Base-by-base conservation (phyloP, 148 eudicot species). In the Drosera capensis region DNA sequence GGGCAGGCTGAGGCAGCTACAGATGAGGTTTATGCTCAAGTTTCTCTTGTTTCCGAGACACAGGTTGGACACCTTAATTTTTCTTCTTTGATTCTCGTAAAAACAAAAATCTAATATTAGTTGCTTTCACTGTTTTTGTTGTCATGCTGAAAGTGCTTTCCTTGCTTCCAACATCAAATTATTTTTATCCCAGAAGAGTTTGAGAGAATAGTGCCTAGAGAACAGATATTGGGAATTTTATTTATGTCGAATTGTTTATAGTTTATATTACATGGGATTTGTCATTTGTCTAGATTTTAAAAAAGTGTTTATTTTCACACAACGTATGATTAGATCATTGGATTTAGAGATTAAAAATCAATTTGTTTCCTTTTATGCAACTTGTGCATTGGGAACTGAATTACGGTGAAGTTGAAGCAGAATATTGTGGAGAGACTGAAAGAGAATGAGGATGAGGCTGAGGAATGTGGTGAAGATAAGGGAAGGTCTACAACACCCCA, bases 11-110 rank as follows among this genome's bases (percentile, higher is more conserved):
- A 80, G 64, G 68, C 67, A 29, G 78, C 74, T 49, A 85, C 76
- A 22, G 99, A 90, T 64, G 95, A 90, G 68, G 94, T 85, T 58
- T 90, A 69, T 76, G 88, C 88, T 8, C 87, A 79, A 64, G 88
- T 90, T 43, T 75, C 94, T 46, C 74, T 90, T 44, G 51, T 81
- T 68, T 85, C 82, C 23, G 95, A 84, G 31, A 51, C 56, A 59
- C 85, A 81, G 87, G 99, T 90, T 48, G 20, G 65, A 1, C n/a
- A 0, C 22, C 3, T 13, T 24, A 16, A 52, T 52, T 52, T 25
- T 42, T 14, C 43, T 7, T 39, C 43, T 14, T 29, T 29, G 8
- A 12, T 5, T 29, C 35, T 12, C 35, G 12, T 29, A 5, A 0
- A 5, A 29, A 12, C 7, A n/a, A n/a, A 29, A 29, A 29, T 29